Conservation (phyloP, 805 yeast species). For the Cyberlindnera suaveolens region DNA sequence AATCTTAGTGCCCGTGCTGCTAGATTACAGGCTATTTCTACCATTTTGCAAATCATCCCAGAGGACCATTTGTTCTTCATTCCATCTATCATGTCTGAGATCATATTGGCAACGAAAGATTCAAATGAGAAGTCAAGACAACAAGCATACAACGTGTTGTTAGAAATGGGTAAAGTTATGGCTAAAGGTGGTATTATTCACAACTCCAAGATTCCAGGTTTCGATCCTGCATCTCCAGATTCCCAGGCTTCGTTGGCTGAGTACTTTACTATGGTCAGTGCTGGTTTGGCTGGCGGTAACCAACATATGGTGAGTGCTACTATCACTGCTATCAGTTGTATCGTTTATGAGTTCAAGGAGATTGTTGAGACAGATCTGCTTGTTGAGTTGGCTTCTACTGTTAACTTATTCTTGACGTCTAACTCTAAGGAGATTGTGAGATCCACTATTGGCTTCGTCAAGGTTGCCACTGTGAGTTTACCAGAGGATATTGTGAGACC, state of each 20-base stretch:
- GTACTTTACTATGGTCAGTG: slow-evolving; percentile 87
- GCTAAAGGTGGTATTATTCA: slow-evolving; percentile 54
- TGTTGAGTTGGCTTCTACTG: slow-evolving; percentile 74
- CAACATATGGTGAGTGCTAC: slow-evolving; percentile 98
- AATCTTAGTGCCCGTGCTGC: slow-evolving; percentile 76
- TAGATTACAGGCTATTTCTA: slow-evolving; percentile 62
- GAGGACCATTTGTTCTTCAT: slow-evolving; percentile 62
- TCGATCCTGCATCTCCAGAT: slow-evolving; percentile 56
- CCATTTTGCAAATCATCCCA: slow-evolving; percentile 60
- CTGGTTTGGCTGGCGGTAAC: slow-evolving; percentile 90
- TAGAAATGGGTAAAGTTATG: slow-evolving; percentile 79
- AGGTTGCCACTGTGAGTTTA: slow-evolving; percentile 76
- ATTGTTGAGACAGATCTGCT: slow-evolving; percentile 53
- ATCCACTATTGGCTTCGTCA: slow-evolving; percentile 89
- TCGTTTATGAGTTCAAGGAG: slow-evolving; percentile 79
- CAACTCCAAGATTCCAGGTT: slow-evolving; percentile 60
- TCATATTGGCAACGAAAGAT: slow-evolving; percentile 86
- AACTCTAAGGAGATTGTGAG: slow-evolving; percentile 91
- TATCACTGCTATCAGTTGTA: slow-evolving; percentile 81
- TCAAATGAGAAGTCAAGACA: slow-evolving; percentile 88
- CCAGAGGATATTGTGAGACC: slow-evolving; percentile 71
- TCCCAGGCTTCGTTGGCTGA: slow-evolving; percentile 67
- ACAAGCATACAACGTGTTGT: slow-evolving; percentile 66
- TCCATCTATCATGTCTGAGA: slow-evolving; percentile 79
- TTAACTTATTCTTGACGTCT: slow-evolving; percentile 85